Conservation (phyloP, 106 monocot genomes). For the Ottelia alismoides region DNA sequence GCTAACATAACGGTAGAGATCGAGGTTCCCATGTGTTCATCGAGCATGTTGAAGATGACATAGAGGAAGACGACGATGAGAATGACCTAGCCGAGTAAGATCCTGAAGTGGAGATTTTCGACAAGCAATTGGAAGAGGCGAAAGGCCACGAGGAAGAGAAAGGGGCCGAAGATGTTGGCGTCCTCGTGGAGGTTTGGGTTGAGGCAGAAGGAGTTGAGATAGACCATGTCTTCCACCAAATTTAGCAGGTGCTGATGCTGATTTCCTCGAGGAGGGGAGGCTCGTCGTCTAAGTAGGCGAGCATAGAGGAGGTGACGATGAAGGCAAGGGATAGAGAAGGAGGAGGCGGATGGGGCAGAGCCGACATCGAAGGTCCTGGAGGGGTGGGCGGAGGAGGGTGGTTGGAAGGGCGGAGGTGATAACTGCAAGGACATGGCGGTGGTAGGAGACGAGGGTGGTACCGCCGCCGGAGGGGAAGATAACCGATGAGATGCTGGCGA, state of each 20-base stretch:
- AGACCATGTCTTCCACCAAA: conserved; percentile 85
- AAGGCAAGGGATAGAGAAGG: conserved; percentile 26
- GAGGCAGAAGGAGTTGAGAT: conserved; percentile 75
- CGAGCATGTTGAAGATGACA: conserved; percentile 92
- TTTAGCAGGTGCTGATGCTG: conserved; percentile 97
- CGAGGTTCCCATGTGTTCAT: conserved; percentile 71
- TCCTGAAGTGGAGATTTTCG: conserved; percentile 90
- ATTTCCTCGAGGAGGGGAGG: conserved; percentile 93
- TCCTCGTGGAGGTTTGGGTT: conserved; percentile 74
- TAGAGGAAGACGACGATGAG: conserved; percentile 79
- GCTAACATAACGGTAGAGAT: conserved; percentile 79
- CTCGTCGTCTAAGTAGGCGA: conserved; percentile 71
- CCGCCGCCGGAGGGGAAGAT: conserved; percentile 35
- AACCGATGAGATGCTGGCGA: conserved; percentile 66
- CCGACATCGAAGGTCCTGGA: conserved; percentile 91
- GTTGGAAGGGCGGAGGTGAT: conserved; percentile 24
- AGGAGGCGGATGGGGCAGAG: conserved; percentile 34
- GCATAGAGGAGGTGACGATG: not conserved
- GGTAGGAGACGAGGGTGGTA: conserved; percentile 15
- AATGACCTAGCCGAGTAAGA: conserved; percentile 84
- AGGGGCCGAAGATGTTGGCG: conserved; percentile 89
- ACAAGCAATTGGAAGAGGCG: conserved; percentile 94
- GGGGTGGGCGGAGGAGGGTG: conserved; percentile 35
- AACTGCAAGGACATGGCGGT: conserved; percentile 21
- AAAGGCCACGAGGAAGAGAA: conserved; percentile 77